These are phyloP conservation scores for Scheffersomyces lignosus DNA, from an alignment of 805 yeast species.

Conservation along the genomic window DNA sequence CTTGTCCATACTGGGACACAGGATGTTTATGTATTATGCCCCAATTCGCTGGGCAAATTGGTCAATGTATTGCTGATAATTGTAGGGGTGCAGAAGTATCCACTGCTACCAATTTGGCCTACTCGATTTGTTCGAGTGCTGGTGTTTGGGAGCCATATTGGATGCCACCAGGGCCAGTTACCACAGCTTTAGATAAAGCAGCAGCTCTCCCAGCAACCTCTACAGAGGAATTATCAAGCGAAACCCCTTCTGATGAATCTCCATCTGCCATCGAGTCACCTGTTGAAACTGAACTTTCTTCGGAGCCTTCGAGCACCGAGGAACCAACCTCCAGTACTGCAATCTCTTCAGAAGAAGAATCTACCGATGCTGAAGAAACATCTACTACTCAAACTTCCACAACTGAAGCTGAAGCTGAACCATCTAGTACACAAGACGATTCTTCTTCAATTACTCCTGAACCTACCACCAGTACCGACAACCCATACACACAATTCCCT, in stretches of 20 bases:
- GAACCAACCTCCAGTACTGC: constrained; percentile 3
- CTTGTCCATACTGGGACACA: constrained; percentile 49
- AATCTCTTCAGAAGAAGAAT: constrained; percentile 4
- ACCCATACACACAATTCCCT: constrained; percentile 31
- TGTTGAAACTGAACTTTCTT: constrained; percentile 3
- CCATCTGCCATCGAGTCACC: constrained; percentile 4
- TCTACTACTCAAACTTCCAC: constrained; percentile 4
- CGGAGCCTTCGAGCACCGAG: constrained; percentile 7
- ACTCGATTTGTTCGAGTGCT: constrained; percentile 32
- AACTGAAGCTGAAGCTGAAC: constrained; percentile 5
- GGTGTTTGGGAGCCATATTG: constrained; percentile 38
- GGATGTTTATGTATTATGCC: constrained; percentile 47
- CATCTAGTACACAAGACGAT: constrained; percentile 2
- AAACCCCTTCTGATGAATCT: constrained; percentile 7
- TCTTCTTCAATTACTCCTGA: constrained; percentile 8
- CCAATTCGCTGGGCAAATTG: constrained; percentile 31
- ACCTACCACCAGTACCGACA: not conserved
- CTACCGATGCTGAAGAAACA: constrained; percentile 2
- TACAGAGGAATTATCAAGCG: constrained; percentile 2
- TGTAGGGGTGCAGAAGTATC: constrained; percentile 31
- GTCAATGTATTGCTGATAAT: constrained; percentile 28
- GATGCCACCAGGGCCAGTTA: constrained; percentile 24
- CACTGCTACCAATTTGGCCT: constrained; percentile 29
- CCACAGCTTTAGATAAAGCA: constrained; percentile 27
- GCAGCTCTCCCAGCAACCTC: constrained; percentile 18